Base-by-base conservation (phyloP, 2,329 filamentous ascomycete species). In the Raffaelea deltoideospora region DNA sequence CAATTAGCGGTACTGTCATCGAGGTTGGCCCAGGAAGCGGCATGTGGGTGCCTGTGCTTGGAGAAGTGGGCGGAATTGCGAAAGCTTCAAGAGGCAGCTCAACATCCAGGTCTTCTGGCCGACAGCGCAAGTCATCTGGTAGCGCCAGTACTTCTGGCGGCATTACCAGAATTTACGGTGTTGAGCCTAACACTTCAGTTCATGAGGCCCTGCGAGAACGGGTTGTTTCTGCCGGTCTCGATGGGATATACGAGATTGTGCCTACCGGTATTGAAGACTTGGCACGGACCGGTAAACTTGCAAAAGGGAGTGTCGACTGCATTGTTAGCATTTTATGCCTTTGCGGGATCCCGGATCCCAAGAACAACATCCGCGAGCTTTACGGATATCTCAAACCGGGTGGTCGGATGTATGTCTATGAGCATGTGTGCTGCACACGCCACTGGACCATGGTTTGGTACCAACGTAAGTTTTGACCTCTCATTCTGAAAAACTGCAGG, bases 11-110 rank as follows among this genome's bases (percentile, higher is more conserved):
- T 3, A 57, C 65, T 3, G 65, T 76, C 5, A 51, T 79, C 31
- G 76, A 81, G 53, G 62, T 79, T 37, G 76, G 76, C 3, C 65
- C 76, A 2, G 76, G 71, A 3, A 62, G 55, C 2, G 76, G 75
- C 3, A 60, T 73, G 51, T 79, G 72, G 73, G 63, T 72, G 4
- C 59, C 66, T 26, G 51, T 75, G 15, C 72, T 75, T 30, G 38
- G 41, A 3, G 35, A 41, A 21, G 29, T 37, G 22, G 31, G 20
- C 7, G n/a, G 11, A 5, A 8, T 30, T 1, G 6, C 21, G 5
- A 32, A 23, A 17, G 14, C 33, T 10, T 26, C 32, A 10, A 31
- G 3, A 10, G 5, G 32, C 28, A 8, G 19, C 23, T 2, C n/a
- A n/a, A n/a, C n/a, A n/a, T 34, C 35, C 3, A 22, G 14, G 7